A percentile compares a stretch with the other conserved stretches of the same genome.
These are phyloP conservation scores for Macadamia integrifolia DNA, from an alignment of 164 flowering plant genomes.

Conservation along the genomic window DNA sequence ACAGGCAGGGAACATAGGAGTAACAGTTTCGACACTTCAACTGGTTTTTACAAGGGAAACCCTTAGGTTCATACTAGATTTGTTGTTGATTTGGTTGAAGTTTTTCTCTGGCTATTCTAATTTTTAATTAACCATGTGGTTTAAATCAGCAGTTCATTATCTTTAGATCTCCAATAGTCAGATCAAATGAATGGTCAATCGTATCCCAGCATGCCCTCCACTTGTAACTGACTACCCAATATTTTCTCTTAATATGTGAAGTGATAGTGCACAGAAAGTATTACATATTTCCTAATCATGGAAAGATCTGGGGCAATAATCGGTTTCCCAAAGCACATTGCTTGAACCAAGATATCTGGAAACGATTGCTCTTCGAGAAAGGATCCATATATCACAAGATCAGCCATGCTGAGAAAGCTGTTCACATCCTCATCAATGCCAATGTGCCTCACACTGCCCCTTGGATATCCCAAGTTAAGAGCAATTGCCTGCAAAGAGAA, in stretches of 20 bases:
- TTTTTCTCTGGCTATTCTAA: not conserved
- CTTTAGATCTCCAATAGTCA: not conserved
- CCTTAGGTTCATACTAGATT: not conserved
- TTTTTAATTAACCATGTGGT: not conserved
- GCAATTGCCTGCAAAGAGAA: conserved; percentile 56
- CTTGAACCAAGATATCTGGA: conserved; percentile 71
- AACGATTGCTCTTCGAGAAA: conserved; percentile 87
- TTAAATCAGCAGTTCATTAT: not conserved
- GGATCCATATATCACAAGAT: conserved; percentile 86
- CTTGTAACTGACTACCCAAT: too few relatives aligned
- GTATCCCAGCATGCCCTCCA: not conserved
- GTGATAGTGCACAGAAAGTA: conserved; percentile 18
- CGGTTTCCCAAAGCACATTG: conserved; percentile 84
- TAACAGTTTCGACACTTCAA: not conserved
- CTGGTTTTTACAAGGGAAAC: not conserved
- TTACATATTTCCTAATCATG: conserved; percentile 74
- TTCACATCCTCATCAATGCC: conserved; percentile 43
- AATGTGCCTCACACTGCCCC: conserved; percentile 47
- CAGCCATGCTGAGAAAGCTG: conserved; percentile 36
- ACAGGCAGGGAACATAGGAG: not conserved
- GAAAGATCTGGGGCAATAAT: conserved; percentile 79
- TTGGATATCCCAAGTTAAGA: conserved; percentile 58
- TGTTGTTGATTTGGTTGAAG: not conserved
- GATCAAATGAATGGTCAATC: not conserved
- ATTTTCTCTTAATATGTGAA: not conserved